Evolutionary conservation across 139 green algal species (phyloP), one percentile per base, ranked within the genome.

Genomic region (Tetraselmis striata): DNA sequence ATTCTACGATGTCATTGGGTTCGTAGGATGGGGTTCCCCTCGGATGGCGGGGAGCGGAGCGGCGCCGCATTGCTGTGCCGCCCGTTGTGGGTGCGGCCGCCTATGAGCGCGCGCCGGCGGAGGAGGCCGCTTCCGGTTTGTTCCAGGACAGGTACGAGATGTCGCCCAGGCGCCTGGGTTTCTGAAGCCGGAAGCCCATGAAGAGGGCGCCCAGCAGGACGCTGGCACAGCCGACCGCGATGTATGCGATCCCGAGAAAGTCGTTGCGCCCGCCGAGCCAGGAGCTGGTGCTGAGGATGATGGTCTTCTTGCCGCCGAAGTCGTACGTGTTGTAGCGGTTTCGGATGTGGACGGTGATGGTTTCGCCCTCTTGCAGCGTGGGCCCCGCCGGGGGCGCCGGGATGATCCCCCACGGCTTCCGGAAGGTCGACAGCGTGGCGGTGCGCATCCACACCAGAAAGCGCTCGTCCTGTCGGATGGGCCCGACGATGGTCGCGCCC

Each of bases 311-410:
- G 26, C 92, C 92, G 30, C 75, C 80, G 75, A 85, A 95, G 29
- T 26, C 59, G 82, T 97, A 97, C 0, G 86, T 94, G 84, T 97
- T 96, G 84, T 95, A 97, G 23, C 83, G 80, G 82, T 96, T 97
- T 23, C 82, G 28, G 22, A 97, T 84, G 1, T 31, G 29, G 0
- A 94, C 30, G 2, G 24, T 91, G 23, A 97, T 28, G 0, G 76
- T 26, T 1, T 59, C 76, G 22, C 81, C 85, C 31, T 76, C 31
- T 25, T 83, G 24, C 23, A 29, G 2, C 23, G 74, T 29, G 74
- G 74, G n/a, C 2, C 26, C 26, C 5, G n/a, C 2, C 23, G 26
- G 26, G 2, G 74, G 25, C 74, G 74, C 74, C 2, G 25, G 74
- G 74, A 29, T 2, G 74, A 77, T 2, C 5, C 74, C 26, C 25